Base-by-base conservation (phyloP, 768 basidiomycete species). In the Tulasnella calospora region DNA sequence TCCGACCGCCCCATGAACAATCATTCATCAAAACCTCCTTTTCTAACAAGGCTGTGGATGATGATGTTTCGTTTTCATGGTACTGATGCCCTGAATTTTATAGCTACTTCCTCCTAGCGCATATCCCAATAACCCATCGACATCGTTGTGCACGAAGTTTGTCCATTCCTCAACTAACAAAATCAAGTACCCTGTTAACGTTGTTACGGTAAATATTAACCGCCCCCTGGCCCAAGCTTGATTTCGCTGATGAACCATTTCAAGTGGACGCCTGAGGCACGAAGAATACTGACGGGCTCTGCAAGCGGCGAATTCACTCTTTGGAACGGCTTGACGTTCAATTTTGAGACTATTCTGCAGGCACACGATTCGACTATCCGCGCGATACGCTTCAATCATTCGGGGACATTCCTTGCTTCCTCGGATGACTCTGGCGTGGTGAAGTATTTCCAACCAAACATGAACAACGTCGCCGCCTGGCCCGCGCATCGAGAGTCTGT, bases 141-240 rank as follows among this genome's bases (percentile, higher is more conserved):
- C 94, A 0, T 98, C 97, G 0, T 86, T 98, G 76, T 98, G 96
- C 83, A 96, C 96, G 67, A 96, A 98, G 83, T 99, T 98, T 81
- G 92, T 98, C 13, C 98, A 99, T 84, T 98, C 97, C 0, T 98
- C 96, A 21, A 98, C 96, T 57, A 99, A 99, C 87, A 99, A 99
- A 85, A 95, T 99, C 80, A 89, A 96, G 76, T 98, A 95, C 87
- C 96, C 98, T 0, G 96, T 99, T 69, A 96, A 99, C 81, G 93
- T 95, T 41, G 97, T 98, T 17, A 91, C 91, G 81, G 96, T 98
- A 80, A 81, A 94, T 89, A 17, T 70, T 57, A 21, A 35, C 35
- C 61, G 3, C 44, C 44, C 35, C 12, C n/a, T n/a, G 27, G 35
- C 73, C 33, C 5, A 8, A 19, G 27, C 9, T 74, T 78, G 38